Evolutionary conservation across 2,329 filamentous ascomycete genomes (phyloP).

Genomic region (Didymella arachidicola): DNA sequence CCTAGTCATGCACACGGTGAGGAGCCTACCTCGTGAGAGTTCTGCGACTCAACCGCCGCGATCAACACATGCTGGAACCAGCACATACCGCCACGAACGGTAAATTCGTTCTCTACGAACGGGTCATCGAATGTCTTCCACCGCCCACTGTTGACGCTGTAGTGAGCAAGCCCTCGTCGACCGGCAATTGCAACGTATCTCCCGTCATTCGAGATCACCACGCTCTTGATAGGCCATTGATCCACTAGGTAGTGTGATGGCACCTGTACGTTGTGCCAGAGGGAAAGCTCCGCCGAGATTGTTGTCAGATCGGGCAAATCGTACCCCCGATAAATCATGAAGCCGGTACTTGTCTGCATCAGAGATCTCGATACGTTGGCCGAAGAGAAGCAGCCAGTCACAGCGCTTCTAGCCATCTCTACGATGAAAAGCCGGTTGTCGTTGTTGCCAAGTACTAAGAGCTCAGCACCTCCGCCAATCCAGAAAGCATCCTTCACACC

Average conservation of each 20-base stretch:
- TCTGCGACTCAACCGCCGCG: conserved; percentile 86
- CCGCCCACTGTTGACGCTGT: conserved; percentile 89
- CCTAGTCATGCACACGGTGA: background rate
- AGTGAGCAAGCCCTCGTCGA: conserved; percentile 88
- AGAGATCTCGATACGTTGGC: conserved; percentile 90
- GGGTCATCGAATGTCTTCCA: conserved; percentile 94
- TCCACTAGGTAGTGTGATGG: conserved; percentile 84
- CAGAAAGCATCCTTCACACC: conserved; percentile 81
- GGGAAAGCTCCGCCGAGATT: conserved; percentile 86
- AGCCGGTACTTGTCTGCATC: conserved; percentile 83
- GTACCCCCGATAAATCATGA: conserved; percentile 94
- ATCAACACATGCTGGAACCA: conserved; percentile 98
- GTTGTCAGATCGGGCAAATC: conserved; percentile 89
- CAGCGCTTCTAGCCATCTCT: conserved; percentile 93
- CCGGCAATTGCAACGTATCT: conserved; percentile 97
- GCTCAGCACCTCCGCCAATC: conserved; percentile 86
- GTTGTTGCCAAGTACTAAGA: conserved; percentile 74
- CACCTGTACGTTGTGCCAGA: conserved; percentile 94
- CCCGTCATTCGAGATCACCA: conserved; percentile 88
- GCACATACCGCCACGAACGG: conserved; percentile 94
- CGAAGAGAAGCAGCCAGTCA: conserved; percentile 88
- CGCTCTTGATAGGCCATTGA: conserved; percentile 91
- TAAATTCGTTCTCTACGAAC: conserved; percentile 85
- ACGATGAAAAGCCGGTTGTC: conserved; percentile 85
- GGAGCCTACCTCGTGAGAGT: conserved; percentile 71